Base-by-base conservation (phyloP, 2,329 filamentous ascomycete species). In the Diaporthe sp. region DNA sequence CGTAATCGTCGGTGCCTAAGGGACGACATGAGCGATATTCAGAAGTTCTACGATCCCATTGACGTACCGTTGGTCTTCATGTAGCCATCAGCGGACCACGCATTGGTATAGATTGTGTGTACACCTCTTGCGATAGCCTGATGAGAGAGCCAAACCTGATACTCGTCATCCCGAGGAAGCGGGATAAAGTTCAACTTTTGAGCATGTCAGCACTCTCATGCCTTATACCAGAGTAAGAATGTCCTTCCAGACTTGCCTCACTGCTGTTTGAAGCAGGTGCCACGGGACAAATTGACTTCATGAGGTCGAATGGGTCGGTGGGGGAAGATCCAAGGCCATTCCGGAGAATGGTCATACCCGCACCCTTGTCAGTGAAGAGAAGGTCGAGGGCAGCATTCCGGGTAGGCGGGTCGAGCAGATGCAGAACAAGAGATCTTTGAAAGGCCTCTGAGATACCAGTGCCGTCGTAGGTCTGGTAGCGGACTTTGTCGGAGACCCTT, bases 271-370 rank as follows among this genome's bases (percentile, higher is more conserved):
- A 45, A 45, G 42, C 42, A 19, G 42, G 42, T 45, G 42, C 42
- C 42, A 45, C 42, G 42, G 42, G 42, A 45, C 42, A 45, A 72
- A 89, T 86, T 7, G 79, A 78, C 77, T 80, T 79, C 79, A 80
- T 80, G 60, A 77, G 77, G 77, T 87, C 85, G 10, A 80, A 83
- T 76, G 80, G 82, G 75, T 81, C 83, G 77, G 85, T 83, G 22
- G 83, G 82, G 35, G 82, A 83, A 2, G 83, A 85, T 1, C 86
- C 85, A 78, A 87, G 85, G 28, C 85, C 84, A 78, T 86, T 87
- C 57, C 86, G 83, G 33, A 87, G 77, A 73, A 87, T 87, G 30
- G 82, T 83, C 75, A 87, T 83, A 0, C 86, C 85, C 0, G 86
- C 85, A 1, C 85, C 85, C 1, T 84, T 86, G 9, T 81, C 84